Evolutionary conservation across 306 rosid species (phyloP), one percentile per base, ranked within the genome.

Genomic region (Quercus cerris): DNA sequence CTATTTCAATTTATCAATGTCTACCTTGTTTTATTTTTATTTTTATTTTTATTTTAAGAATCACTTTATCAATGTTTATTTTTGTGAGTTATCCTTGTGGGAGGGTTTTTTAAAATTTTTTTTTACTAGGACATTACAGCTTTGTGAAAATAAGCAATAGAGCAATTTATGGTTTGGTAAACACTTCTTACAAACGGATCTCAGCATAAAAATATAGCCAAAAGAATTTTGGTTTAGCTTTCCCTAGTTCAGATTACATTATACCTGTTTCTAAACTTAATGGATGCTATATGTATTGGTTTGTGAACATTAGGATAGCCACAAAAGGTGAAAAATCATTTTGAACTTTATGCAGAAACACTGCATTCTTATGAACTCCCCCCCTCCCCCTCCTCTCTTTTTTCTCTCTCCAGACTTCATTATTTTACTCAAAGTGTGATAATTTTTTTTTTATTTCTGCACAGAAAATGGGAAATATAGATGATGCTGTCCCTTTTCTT

Each of bases 381-480:
- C 23, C 33, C 25, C 27, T 49, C 75, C 33, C 70, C 56, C 69
- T 5, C 69, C 15, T 11, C 27, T 6, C 5, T 30, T 58, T 11
- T 25, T 22, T 31, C 49, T 17, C 71, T 30, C 49, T 66, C 71
- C 0, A 33, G 44, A 4, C 10, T 67, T 67, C 51, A 19, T 17
- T 31, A 67, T 33, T 6, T 66, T 67, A 41, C 75, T 17, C 38
- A 14, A 77, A 54, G 33, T 77, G n/a, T 75, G 33, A 44, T 80
- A 19, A 15, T 3, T 46, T 12, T 18, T 72, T 44, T 63, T 71
- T 46, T 62, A 62, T 13, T 81, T 72, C n/a, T 89, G 83, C 80
- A 87, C 94, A 94, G 97, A 90, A 86, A 83, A 94, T 94, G 98
- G 98, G 98, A 57, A 92, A 86, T 73, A 92, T 94, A 74, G 97